phyloP scores from a whole-genome alignment of 2,329 filamentous ascomycete species.

The Paecilomyces sp. region DNA sequence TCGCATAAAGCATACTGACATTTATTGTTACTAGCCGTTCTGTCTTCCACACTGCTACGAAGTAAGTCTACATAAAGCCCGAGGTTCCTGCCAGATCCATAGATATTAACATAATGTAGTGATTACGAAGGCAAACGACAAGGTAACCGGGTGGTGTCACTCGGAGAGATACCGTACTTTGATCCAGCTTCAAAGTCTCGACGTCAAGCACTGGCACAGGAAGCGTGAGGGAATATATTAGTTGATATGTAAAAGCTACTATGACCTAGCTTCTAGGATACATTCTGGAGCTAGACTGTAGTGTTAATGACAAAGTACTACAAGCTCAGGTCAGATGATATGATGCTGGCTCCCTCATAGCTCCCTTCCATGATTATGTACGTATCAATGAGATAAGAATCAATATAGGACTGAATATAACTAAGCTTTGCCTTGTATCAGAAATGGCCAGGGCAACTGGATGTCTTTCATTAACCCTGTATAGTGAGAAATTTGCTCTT shows the following conservation, averaged over 20 bases:
- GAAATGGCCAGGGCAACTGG: neutral
- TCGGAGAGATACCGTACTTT: slow-evolving; percentile 11
- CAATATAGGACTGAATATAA: neutral
- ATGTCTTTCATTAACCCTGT: no score
- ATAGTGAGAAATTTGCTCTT: no score
- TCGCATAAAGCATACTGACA: neutral
- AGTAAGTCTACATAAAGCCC: slow-evolving; percentile 6
- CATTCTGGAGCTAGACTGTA: no score
- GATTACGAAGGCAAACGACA: slow-evolving; percentile 1
- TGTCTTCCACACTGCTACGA: slow-evolving; percentile 45
- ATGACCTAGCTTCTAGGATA: no score
- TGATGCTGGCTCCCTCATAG: no score
- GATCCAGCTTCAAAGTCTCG: slow-evolving; percentile 6
- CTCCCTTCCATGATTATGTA: no score
- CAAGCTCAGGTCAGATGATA: no score
- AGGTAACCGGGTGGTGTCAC: slow-evolving; percentile 10
- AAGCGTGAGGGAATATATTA: neutral
- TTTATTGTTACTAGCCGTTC: slow-evolving; percentile 32
- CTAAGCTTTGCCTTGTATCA: neutral
- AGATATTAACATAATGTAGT: neutral
- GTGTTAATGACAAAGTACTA: no score
- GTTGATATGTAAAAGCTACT: neutral
- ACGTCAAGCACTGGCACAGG: neutral
- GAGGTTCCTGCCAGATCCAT: neutral
- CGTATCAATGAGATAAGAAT: neutral